phyloP scores from a whole-genome alignment of 2,329 filamentous ascomycete genomes.

The Cercospora beticola region DNA sequence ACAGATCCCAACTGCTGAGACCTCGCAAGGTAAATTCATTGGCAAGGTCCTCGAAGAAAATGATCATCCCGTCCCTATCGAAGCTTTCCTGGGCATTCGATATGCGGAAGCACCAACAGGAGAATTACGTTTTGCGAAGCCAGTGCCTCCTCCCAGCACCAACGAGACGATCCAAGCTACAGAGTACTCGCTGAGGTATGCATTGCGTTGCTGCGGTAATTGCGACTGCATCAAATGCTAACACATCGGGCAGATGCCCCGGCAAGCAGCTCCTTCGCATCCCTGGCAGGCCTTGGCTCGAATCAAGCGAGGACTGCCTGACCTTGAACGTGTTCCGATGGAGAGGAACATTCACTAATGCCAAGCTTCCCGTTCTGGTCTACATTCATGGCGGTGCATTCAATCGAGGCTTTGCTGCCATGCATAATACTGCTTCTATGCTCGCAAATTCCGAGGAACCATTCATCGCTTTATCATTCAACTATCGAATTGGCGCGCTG shows the following conservation, averaged over 20 bases:
- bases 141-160: constrained; percentile 43
- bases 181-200: constrained; percentile 27
- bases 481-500: constrained; percentile 64
- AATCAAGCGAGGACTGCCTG: constrained; percentile 55
- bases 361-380: constrained; percentile 55
- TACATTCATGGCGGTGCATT: constrained; percentile 66
- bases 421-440: constrained; percentile 55
- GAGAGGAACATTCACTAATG: constrained; percentile 35
- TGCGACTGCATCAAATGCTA: constrained; percentile 28
- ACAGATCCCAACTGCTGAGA: constrained; percentile 18
- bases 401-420: constrained; percentile 48
- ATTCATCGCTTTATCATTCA: constrained; percentile 59
- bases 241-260: constrained; percentile 26
- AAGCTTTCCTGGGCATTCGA: constrained; percentile 47
- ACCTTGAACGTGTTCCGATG: constrained; percentile 60
- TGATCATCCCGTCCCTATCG: constrained; percentile 28
- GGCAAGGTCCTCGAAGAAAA: constrained; percentile 25
- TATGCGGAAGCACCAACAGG: constrained; percentile 47
- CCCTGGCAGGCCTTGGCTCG: constrained; percentile 27
- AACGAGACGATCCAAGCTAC: constrained; percentile 40
- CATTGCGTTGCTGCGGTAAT: neutral
- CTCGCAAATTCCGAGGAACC: constrained; percentile 53
- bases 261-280: constrained; percentile 31
- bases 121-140: constrained; percentile 54
- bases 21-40: constrained; percentile 26